These are phyloP conservation scores for Artemisia tridentata DNA, from an alignment of 129 eudicot genomes.

Conservation along the genomic window DNA sequence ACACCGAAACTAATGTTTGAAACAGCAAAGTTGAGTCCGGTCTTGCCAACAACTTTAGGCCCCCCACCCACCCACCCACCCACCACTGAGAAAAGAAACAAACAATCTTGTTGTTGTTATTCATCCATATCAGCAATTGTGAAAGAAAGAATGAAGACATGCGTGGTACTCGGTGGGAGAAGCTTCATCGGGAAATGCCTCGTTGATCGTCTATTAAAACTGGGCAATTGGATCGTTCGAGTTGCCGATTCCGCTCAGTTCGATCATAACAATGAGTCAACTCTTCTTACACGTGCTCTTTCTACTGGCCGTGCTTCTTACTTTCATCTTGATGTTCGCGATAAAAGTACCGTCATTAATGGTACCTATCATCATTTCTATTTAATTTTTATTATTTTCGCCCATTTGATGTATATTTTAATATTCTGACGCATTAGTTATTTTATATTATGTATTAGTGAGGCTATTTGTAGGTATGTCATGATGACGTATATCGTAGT, in stretches of 20 bases:
- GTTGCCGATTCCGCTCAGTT: constrained; percentile 65
- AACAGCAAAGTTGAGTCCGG: no score
- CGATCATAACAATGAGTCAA: constrained; percentile 39
- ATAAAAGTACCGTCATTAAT: constrained; percentile 38
- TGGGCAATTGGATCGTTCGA: constrained; percentile 78
- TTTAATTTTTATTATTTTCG: no score
- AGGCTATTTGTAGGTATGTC: neutral
- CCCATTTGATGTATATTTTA: no score
- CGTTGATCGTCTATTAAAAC: constrained; percentile 53
- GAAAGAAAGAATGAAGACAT: constrained; percentile 24
- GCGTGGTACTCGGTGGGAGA: constrained; percentile 79
- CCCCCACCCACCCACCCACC: no score
- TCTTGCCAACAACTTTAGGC: no score
- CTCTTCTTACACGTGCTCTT: constrained; percentile 47
- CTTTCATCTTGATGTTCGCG: constrained; percentile 59
- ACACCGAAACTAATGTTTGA: no score
- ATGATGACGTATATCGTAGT: no score
- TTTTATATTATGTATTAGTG: neutral
- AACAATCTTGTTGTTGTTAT: no score
- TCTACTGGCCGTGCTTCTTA: constrained; percentile 73
- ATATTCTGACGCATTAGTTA: no score
- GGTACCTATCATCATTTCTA: constrained; percentile 32
- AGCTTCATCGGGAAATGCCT: constrained; percentile 66
- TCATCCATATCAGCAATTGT: no score
- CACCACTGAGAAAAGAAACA: no score